A percentile compares a stretch with the other conserved stretches of the same genome.
Evolutionary conservation across 139 green algal species (phyloP).

Genomic region (Coccomyxa sp.): DNA sequence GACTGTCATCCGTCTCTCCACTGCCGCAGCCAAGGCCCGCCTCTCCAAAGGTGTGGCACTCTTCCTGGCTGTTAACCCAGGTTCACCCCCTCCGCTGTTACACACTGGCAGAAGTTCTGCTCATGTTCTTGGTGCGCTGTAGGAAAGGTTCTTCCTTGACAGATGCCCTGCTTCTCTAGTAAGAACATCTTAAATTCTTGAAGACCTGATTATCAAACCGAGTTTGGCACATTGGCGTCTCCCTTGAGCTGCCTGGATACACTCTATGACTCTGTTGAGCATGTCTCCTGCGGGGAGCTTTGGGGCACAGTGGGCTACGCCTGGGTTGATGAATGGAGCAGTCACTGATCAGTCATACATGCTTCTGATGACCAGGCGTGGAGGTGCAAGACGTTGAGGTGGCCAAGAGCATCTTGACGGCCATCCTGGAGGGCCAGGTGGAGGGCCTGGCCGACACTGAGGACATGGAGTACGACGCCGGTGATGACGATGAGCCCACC

Average conservation of each 20-base stretch:
- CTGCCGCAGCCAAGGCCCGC: slow-evolving; percentile 85
- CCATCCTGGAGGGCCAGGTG: background rate
- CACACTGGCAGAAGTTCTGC: background rate
- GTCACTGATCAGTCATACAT: background rate
- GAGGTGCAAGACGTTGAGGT: background rate
- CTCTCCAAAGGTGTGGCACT: slow-evolving; percentile 21
- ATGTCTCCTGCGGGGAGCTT: background rate
- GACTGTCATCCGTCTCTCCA: slow-evolving; percentile 93
- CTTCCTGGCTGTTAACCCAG: background rate
- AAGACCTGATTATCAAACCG: background rate
- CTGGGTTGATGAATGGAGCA: no score
- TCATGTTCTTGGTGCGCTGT: background rate
- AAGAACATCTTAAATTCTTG: background rate
- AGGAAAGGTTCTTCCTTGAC: background rate
- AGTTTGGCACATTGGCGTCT: background rate
- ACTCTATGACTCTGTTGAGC: background rate
- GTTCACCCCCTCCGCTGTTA: background rate
- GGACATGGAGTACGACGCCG: background rate
- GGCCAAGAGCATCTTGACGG: background rate
- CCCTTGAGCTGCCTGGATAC: background rate
- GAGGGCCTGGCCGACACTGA: background rate
- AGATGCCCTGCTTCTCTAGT: background rate
- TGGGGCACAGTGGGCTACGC: background rate
- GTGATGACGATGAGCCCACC: background rate
- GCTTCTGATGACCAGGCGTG: background rate